These are phyloP conservation scores for Dendrocalamus sinicus DNA, from an alignment of 176 grass and related monocot genomes.

Conservation along the genomic window DNA sequence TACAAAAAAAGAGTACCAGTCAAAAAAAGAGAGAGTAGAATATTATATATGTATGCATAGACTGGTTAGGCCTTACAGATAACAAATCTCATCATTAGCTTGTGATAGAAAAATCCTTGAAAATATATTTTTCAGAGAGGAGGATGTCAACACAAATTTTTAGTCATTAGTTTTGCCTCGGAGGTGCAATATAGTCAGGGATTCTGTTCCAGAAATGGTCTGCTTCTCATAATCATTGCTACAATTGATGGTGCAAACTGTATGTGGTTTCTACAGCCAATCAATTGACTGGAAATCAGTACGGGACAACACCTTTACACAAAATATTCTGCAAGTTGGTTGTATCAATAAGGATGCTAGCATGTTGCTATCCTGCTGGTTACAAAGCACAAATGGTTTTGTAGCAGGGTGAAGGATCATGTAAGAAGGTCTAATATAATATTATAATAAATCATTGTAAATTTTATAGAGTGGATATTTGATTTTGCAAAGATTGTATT, in stretches of 20 bases:
- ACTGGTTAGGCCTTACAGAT: background rate
- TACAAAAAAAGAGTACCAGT: background rate
- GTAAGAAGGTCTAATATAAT: no score
- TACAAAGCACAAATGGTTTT: slow-evolving; percentile 6
- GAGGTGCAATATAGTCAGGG: background rate
- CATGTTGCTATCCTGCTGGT: background rate
- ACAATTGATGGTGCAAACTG: slow-evolving; percentile 7
- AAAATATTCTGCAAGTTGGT: slow-evolving; percentile 21
- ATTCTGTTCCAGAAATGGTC: slow-evolving; percentile 19
- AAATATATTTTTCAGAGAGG: slow-evolving; percentile 26
- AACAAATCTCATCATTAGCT: background rate
- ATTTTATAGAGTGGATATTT: no score
- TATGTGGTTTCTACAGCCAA: slow-evolving; percentile 20
- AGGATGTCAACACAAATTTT: background rate
- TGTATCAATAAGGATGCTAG: background rate
- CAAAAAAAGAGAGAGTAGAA: background rate
- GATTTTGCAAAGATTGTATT: no score
- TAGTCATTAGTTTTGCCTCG: slow-evolving; percentile 13
- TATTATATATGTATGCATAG: background rate
- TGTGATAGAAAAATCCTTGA: background rate
- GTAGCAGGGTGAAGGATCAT: no score
- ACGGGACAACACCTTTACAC: slow-evolving; percentile 12
- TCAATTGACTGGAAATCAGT: slow-evolving; percentile 18
- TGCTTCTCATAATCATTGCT: background rate
- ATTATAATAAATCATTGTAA: no score